Evolutionary conservation across 2,329 filamentous ascomycete species (phyloP).

Genomic region (Drechslerella coelobrocha): DNA sequence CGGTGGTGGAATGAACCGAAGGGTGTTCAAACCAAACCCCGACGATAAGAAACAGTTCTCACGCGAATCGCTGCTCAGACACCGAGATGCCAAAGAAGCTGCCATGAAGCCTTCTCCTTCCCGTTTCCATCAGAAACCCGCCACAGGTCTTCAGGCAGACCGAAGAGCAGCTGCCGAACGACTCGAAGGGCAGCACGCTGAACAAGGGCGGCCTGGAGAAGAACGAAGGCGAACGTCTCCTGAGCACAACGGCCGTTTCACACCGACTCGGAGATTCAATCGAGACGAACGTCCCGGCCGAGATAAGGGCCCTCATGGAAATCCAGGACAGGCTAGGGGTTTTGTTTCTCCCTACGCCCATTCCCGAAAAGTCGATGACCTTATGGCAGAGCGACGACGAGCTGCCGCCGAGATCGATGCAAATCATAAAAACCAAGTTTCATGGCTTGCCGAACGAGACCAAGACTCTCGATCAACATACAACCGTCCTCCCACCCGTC

Average conservation of each 20-base stretch:
- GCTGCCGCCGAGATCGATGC: slow-evolving; percentile 4
- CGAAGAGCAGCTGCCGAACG: neutral
- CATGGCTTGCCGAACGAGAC: neutral
- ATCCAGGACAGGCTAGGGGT: too few species aligned
- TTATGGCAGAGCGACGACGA: slow-evolving; percentile 2
- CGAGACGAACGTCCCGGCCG: too few species aligned
- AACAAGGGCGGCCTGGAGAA: too few species aligned
- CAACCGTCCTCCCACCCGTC: slow-evolving; percentile 32
- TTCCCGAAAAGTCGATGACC: neutral
- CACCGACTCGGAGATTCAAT: too few species aligned
- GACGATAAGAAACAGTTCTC: slow-evolving; percentile 43
- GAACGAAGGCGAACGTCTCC: too few species aligned
- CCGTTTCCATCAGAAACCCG: slow-evolving; percentile 30
- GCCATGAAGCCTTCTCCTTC: slow-evolving; percentile 32
- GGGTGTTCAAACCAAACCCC: slow-evolving; percentile 21
- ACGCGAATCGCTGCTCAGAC: slow-evolving; percentile 16
- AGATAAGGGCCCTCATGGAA: too few species aligned
- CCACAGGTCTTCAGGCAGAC: neutral
- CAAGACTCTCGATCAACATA: neutral
- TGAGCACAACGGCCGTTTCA: too few species aligned
- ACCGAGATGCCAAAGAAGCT: slow-evolving; percentile 14
- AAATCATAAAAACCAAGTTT: too few species aligned
- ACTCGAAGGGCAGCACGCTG: neutral
- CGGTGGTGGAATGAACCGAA: slow-evolving; percentile 40
- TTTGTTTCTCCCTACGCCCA: too few species aligned